Evolutionary conservation across 768 basidiomycete genomes (phyloP), one percentile per base, ranked within the genome.

Genomic region (Mycena crocata): DNA sequence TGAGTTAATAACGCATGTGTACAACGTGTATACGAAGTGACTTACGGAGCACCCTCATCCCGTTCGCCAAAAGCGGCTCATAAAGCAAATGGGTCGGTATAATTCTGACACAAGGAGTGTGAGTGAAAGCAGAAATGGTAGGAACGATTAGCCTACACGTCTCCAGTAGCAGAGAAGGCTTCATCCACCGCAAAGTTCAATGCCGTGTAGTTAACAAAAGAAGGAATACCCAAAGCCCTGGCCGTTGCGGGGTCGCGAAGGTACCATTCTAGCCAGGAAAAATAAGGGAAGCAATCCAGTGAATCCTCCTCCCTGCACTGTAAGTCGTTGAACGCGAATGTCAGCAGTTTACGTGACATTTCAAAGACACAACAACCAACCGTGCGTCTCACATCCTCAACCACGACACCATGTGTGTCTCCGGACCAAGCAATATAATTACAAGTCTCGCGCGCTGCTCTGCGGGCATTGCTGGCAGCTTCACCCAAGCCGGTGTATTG

Each of bases 1-100:
- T 12, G 35, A 21, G 5, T 13, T 28, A 56, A 24, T 28, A 23
- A 7, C 34, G 3, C 50, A 13, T 2, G 15, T 8, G 2, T 30
- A 28, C 3, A 14, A 50, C 2, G 17, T 9, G n/a, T 17, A n/a
- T 14, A 61, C n/a, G 13, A 3, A 44, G 23, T 5, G 24, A 57
- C 75, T 37, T 49, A 79, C 75, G 69, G 44, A 74, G 31, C 50
- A 75, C 24, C 42, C 73, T 60, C 34, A 77, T 73, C 17, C 76
- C 72, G 28, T 71, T 69, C 12, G 62, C 28, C n/a, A 74, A 51
- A 26, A 76, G 63, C 12, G 69, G 72, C 34, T 55, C 66, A 34
- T 73, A 73, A 24, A 74, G 31, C 23, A 63, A 56, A 57, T 73
- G 59, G 24, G 68, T 40, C 10, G 63, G 71, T 24, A 69, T 64